These are phyloP conservation scores for Penicillium crystallinum DNA, from an alignment of 495 filamentous ascomycete species.

Conservation along the genomic window DNA sequence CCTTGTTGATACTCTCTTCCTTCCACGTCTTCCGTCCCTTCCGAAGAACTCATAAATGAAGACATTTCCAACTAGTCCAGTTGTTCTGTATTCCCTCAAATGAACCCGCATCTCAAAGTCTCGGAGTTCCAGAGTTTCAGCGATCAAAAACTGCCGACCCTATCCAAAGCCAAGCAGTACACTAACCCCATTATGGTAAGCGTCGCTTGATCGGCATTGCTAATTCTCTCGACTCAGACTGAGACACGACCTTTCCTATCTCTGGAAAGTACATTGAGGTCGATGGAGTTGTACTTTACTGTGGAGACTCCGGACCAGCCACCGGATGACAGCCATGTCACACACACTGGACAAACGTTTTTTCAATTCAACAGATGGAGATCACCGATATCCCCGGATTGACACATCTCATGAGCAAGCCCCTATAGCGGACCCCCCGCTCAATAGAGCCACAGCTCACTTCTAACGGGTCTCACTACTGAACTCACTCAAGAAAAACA, in stretches of 20 bases:
- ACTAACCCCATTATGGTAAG: slow-evolving; percentile 13
- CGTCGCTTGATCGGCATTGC: slow-evolving; percentile 11
- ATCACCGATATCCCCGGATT: slow-evolving; percentile 14
- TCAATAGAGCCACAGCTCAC: not conserved
- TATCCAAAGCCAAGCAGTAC: not conserved
- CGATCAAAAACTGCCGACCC: not conserved
- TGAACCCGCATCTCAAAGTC: not conserved
- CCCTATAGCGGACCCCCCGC: slow-evolving; percentile 6
- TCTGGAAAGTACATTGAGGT: not conserved
- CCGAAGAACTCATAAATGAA: not conserved
- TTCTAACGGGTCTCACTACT: not conserved
- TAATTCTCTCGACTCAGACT: not conserved
- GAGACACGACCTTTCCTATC: slow-evolving; percentile 1
- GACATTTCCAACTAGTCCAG: not conserved
- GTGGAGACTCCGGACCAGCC: not conserved
- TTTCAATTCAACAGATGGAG: not conserved
- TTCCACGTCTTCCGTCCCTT: not conserved
- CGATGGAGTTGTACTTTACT: not conserved
- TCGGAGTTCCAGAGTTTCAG: not conserved
- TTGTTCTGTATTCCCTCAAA: not conserved
- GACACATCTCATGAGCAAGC: slow-evolving; percentile 6
- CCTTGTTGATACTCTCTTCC: not conserved
- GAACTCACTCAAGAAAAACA: not conserved
- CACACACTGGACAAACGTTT: not conserved
- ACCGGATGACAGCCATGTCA: not conserved